Evolutionary conservation across 257 asterid genomes (phyloP), one percentile per base, ranked within the genome.

Genomic region (Forsythia suspensa): DNA sequence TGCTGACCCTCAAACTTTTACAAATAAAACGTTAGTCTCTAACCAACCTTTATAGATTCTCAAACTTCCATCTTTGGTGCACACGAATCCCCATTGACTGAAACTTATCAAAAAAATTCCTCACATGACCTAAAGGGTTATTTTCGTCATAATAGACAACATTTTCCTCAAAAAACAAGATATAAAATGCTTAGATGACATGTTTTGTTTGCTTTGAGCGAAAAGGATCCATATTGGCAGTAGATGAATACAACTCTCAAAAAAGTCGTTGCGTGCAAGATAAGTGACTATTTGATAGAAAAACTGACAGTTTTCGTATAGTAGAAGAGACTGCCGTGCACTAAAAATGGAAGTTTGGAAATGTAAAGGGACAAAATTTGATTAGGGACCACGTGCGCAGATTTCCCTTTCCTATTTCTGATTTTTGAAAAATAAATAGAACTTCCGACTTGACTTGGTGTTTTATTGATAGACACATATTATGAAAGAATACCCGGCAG

Each of bases 401-500:
- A 57, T 18, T 34, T 39, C 9, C 15, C 72, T 48, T 51, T 67
- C 29, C 2, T 59, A 13, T 20, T 65, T 42, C 5, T 24, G 13
- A 51, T 63, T 52, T 66, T 29, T 52, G 40, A 37, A 57, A 18
- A 34, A 18, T 20, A 59, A 63, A 29, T 75, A 8, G 5, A 37
- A 51, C 13, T 55, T 34, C n/a, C 0, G 55, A 21, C 15, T 48
- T 82, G 68, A 5, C 24, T 36, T 37, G 7, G 40, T 37, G 11
- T 73, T 48, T 55, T 8, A 6, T 76, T 74, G 5, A 66, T 46
- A 95, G 98, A 82, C 97, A 6, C 94, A 94, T 78, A 93, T 95
- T 37, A 90, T 95, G 96, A 91, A 90, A 80, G 95, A 84, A n/a
- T 95, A 89, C 77, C 91, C 89, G 6, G 85, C 86, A 68, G 91